These are phyloP conservation scores for Blastobotrys petasosporus DNA, from an alignment of 1,139 yeast genomes.

Conservation along the genomic window DNA sequence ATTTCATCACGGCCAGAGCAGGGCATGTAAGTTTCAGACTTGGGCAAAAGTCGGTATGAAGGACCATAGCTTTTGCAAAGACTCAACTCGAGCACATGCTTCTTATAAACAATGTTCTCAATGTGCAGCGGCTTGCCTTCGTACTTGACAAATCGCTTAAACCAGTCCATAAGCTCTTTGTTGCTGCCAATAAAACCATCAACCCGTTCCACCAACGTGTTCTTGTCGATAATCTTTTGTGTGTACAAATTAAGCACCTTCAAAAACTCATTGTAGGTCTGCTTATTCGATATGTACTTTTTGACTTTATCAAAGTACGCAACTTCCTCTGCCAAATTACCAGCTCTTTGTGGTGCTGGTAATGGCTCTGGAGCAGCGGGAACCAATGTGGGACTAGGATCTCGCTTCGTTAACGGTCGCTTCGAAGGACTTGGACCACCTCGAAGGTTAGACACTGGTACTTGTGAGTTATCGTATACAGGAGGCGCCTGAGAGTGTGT, in stretches of 20 bases:
- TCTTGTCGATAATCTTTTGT: conserved; percentile 82
- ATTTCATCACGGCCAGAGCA: conserved; percentile 97
- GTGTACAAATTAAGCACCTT: conserved; percentile 81
- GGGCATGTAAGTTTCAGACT: conserved; percentile 93
- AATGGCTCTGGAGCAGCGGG: conserved; percentile 87
- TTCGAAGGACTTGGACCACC: conserved; percentile 18
- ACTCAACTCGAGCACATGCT: conserved; percentile 82
- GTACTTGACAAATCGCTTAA: conserved; percentile 84
- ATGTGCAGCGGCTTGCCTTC: conserved; percentile 55
- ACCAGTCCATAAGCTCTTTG: conserved; percentile 81
- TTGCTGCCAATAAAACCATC: conserved; percentile 79
- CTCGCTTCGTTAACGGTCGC: conserved; percentile 10
- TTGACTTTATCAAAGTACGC: conserved; percentile 88
- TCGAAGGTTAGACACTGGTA: conserved; percentile 37
- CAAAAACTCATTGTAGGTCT: conserved; percentile 83
- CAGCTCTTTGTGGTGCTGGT: conserved; percentile 46
- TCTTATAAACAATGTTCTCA: conserved; percentile 82
- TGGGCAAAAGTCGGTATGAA: conserved; percentile 86
- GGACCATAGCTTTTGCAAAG: conserved; percentile 81
- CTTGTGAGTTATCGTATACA: conserved; percentile 22
- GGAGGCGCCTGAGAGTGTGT: neutral
- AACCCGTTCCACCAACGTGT: conserved; percentile 74
- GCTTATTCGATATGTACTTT: conserved; percentile 83
- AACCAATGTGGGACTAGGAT: conserved; percentile 58
- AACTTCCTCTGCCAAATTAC: conserved; percentile 72